Conservation (phyloP, 768 basidiomycete genomes). For the Leccinum fibrillosum region DNA sequence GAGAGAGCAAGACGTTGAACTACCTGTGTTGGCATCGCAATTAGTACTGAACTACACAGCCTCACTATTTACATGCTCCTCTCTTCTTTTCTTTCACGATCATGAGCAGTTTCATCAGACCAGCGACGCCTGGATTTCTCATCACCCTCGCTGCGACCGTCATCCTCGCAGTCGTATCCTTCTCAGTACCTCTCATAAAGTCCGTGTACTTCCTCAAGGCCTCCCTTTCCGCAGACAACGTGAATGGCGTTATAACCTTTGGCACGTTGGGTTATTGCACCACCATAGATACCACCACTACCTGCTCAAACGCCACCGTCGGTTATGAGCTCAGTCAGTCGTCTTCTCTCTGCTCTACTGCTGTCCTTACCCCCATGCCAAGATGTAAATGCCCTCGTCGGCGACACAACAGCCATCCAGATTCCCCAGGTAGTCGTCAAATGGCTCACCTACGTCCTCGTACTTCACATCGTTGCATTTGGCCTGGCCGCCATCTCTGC, state of each 20-base stretch:
- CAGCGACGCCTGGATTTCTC: slow-evolving; percentile 88
- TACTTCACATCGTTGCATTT: slow-evolving; percentile 89
- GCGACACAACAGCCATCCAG: slow-evolving; percentile 55
- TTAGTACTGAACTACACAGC: slow-evolving; percentile 12
- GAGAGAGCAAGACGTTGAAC: slow-evolving; percentile 35
- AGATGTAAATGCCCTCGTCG: slow-evolving; percentile 85
- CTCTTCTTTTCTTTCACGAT: slow-evolving; percentile 31
- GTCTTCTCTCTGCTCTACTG: not conserved
- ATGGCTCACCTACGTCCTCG: slow-evolving; percentile 93
- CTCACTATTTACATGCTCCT: slow-evolving; percentile 2
- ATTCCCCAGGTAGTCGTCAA: slow-evolving; percentile 85
- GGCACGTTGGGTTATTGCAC: slow-evolving; percentile 91
- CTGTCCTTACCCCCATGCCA: slow-evolving; percentile 10
- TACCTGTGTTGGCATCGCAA: slow-evolving; percentile 33
- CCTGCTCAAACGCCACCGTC: slow-evolving; percentile 75
- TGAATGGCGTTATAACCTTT: slow-evolving; percentile 68
- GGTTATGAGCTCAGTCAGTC: slow-evolving; percentile 85
- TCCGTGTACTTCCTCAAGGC: slow-evolving; percentile 88
- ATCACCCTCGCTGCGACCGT: slow-evolving; percentile 76
- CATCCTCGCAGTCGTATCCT: slow-evolving; percentile 82
- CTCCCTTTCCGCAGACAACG: slow-evolving; percentile 42
- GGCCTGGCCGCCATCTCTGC: slow-evolving; percentile 66
- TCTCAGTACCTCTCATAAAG: slow-evolving; percentile 89
- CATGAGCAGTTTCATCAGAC: slow-evolving; percentile 67
- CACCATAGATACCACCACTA: slow-evolving; percentile 49